Percentiles rank a stretch among this genome's conserved stretches.
These are phyloP conservation scores for Stylonectria norvegica DNA, from an alignment of 2,329 filamentous ascomycete species.

Conservation along the genomic window DNA sequence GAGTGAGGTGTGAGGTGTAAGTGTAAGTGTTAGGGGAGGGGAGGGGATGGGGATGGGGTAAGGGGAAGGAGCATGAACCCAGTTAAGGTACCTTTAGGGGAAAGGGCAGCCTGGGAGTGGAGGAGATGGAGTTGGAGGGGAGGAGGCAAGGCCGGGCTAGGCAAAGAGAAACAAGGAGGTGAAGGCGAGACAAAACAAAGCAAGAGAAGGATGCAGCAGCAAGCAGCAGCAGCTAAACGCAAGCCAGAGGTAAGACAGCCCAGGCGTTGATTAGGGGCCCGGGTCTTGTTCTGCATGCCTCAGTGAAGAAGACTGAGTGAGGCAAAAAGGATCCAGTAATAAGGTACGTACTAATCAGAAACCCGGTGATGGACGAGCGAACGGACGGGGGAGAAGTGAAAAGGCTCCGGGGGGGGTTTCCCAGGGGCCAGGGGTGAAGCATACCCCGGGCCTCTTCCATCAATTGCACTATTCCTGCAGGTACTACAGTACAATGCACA, in stretches of 20 bases:
- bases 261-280: background rate
- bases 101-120: slow-evolving; percentile 1
- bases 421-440: too few species aligned
- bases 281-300: background rate
- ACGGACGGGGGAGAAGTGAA: background rate
- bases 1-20: too few species aligned
- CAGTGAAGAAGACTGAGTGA: too few species aligned
- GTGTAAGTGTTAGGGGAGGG: slow-evolving; percentile 13
- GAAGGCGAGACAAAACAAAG: background rate
- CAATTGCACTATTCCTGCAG: too few species aligned
- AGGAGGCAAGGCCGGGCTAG: slow-evolving; percentile 6
- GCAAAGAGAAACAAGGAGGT: background rate
- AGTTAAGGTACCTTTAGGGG: slow-evolving; percentile 13
- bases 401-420: background rate
- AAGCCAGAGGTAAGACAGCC: too few species aligned
- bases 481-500: too few species aligned
- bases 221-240: background rate
- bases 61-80: slow-evolving; percentile 16
- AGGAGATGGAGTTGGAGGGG: slow-evolving; percentile 20
- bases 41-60: slow-evolving; percentile 15
- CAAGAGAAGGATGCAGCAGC: background rate
- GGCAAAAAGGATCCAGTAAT: background rate
- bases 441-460: too few species aligned
- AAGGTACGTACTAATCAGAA: too few species aligned
- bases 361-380: too few species aligned